Evolutionary conservation across 2,329 filamentous ascomycete species (phyloP), one percentile per base, ranked within the genome.

Genomic region (Colletotrichum destructivum): DNA sequence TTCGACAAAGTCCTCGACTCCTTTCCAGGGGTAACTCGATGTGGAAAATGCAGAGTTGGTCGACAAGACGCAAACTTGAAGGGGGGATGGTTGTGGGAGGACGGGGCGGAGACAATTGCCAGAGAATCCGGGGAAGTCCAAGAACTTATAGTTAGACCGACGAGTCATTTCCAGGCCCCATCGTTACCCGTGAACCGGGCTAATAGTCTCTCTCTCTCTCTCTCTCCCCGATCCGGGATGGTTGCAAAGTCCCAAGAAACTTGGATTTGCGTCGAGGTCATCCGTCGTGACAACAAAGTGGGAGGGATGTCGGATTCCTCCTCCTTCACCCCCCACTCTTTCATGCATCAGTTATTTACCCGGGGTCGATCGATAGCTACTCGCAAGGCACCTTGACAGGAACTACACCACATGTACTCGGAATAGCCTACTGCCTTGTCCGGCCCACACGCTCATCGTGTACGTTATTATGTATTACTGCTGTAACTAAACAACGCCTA

Each of bases 61-160:
- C 21, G 44, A 35, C n/a, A 44, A 15, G 31, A 35, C 31, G 9
- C 31, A 9, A 35, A 35, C 7, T 9, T 35, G 7, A 35, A 8
- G 31, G 8, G 31, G 31, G 31, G 31, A 35, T 8, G 26, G 26
- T 31, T 31, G 26, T 38, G n/a, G n/a, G 0, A 44, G 2, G 54
- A 18, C 11, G 42, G 46, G 65, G 60, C 60, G 7, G 60, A 51
- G 55, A 16, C 13, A 13, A 55, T 11, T 47, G 21, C 21, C 31
- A 49, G 16, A 65, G 47, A 55, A 42, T 69, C 66, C 16, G 66
- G 69, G 69, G 60, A 67, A 52, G 12, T 1, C 7, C n/a, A 38
- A 38, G 59, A 61, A 21, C 31, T 71, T 73, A 71, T 73, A 67
- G 64, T 35, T 35, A 35, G 8, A 35, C 31, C 31, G 31, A 35